Percentiles rank a stretch among this genome's conserved stretches.
Conservation (phyloP, 306 rosid species). For the Canavalia ensiformis region DNA sequence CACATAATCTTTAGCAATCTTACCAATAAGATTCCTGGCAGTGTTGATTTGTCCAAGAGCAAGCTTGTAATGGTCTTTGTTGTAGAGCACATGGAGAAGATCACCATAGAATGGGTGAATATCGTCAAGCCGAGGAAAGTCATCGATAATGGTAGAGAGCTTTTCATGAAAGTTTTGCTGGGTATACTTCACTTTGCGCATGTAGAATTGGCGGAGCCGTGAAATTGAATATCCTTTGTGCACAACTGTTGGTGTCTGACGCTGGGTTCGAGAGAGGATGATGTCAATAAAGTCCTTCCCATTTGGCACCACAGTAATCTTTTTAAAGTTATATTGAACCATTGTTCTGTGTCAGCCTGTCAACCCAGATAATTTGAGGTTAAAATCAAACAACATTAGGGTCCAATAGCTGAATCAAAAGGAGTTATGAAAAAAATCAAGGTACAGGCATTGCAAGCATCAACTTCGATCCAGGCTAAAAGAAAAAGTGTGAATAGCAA, state of each 20-base stretch:
- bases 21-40: constrained; percentile 83
- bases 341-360: constrained; percentile 46
- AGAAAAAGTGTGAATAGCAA: no score
- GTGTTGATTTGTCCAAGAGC: constrained; percentile 92
- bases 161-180: constrained; percentile 78
- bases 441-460: not conserved
- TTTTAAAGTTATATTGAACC: constrained; percentile 93
- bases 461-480: not conserved
- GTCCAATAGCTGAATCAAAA: not conserved
- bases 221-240: constrained; percentile 89
- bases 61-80: constrained; percentile 95
- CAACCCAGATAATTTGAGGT: not conserved
- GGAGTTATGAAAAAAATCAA: not conserved
- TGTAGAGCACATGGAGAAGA: constrained; percentile 87
- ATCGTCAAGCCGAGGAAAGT: constrained; percentile 83
- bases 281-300: constrained; percentile 87
- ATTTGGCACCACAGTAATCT: constrained; percentile 89
- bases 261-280: constrained; percentile 85
- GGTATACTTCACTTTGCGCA: constrained; percentile 91
- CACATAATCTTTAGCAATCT: constrained; percentile 85
- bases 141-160: constrained; percentile 80
- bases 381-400: not conserved
- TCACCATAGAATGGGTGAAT: constrained; percentile 90
- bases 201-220: constrained; percentile 82
- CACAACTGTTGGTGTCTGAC: constrained; percentile 90